Evolutionary conservation across 306 rosid genomes (phyloP).

Genomic region (Glycine soja): DNA sequence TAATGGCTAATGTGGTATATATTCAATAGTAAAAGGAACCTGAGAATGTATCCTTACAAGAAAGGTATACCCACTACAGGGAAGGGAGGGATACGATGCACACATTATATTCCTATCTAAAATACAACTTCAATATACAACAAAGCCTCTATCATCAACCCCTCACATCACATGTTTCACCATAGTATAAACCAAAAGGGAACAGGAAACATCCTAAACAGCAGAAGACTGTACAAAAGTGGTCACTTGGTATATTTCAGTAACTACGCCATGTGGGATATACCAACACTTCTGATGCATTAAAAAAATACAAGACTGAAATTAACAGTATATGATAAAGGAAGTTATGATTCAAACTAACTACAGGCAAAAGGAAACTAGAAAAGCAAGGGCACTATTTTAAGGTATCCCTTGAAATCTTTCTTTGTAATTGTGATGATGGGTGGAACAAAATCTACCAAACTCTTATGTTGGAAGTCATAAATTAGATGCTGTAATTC

Average conservation of each 20-base stretch:
- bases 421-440: not conserved
- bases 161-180: not conserved
- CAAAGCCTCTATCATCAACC: constrained; percentile 15
- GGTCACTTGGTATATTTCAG: constrained; percentile 18
- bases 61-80: constrained; percentile 25
- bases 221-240: not conserved
- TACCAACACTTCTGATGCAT: constrained; percentile 5
- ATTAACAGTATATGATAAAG: not conserved
- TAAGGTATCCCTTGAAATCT: not conserved
- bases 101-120: constrained; percentile 20
- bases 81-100: constrained; percentile 16
- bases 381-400: constrained; percentile 18
- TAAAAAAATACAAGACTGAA: not conserved
- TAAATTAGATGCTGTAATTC: constrained; percentile 24
- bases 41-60: constrained; percentile 10
- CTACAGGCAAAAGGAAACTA: constrained; percentile 10
- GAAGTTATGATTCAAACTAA: constrained; percentile 34
- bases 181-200: constrained; percentile 34
- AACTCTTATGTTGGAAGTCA: constrained; percentile 11
- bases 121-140: not conserved
- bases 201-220: constrained; percentile 20
- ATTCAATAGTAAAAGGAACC: constrained; percentile 6
- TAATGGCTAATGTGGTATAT: not conserved
- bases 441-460: constrained; percentile 17
- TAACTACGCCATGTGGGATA: constrained; percentile 6